These are phyloP conservation scores for Trichoderma sp. DNA, from an alignment of 2,329 filamentous ascomycete species.

Conservation along the genomic window DNA sequence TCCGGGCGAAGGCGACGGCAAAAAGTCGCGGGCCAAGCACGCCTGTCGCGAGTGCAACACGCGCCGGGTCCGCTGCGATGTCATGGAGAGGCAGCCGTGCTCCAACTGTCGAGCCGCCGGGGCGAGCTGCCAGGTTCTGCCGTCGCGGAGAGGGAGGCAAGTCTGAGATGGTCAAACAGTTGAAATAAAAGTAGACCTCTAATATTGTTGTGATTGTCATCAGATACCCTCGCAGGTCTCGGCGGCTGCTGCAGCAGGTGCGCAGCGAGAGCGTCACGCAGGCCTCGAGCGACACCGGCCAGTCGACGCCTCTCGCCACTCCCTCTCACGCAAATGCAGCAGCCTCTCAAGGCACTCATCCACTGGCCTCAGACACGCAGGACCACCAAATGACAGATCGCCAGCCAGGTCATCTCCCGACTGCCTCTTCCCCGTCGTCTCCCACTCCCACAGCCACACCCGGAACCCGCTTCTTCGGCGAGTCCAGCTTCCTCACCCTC, in stretches of 20 bases:
- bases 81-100: constrained; percentile 41
- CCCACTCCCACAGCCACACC: constrained; percentile 27
- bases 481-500: constrained; percentile 46
- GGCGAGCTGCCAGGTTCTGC: constrained; percentile 39
- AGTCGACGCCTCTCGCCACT: constrained; percentile 1
- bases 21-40: constrained; percentile 41
- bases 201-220: background rate
- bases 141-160: constrained; percentile 41
- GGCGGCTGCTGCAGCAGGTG: constrained; percentile 28
- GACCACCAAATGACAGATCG: constrained; percentile 5
- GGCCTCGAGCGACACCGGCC: constrained; percentile 7
- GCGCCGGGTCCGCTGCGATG: constrained; percentile 43
- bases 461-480: constrained; percentile 43
- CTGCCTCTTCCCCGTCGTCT: constrained; percentile 13
- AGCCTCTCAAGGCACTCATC: background rate
- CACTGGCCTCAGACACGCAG: background rate
- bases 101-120: constrained; percentile 38
- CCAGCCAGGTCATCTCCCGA: background rate
- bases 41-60: constrained; percentile 43
- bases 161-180: no score
- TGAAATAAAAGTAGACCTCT: no score
- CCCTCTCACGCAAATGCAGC: background rate
- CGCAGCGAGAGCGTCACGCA: constrained; percentile 25
- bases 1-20: constrained; percentile 32
- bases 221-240: constrained; percentile 36